These are phyloP conservation scores for Kondoa malvinella DNA, from an alignment of 768 basidiomycete species.

Conservation along the genomic window DNA sequence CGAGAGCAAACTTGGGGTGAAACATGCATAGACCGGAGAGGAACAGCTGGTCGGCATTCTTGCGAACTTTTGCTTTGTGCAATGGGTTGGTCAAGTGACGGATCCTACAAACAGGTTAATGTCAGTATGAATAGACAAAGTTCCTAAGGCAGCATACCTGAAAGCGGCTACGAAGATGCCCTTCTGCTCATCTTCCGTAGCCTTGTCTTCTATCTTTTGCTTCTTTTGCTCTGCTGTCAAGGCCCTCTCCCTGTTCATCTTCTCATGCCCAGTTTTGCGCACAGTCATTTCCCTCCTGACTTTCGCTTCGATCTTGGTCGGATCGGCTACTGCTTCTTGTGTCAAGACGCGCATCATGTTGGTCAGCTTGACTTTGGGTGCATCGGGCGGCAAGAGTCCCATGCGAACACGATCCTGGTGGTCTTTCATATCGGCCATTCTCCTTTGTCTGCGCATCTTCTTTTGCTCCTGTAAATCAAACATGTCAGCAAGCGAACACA, in stretches of 20 bases:
- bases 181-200: slow-evolving; percentile 69
- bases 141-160: slow-evolving; percentile 46
- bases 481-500: neutral
- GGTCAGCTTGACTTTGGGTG: slow-evolving; percentile 90
- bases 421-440: slow-evolving; percentile 78
- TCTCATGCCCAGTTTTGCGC: slow-evolving; percentile 74
- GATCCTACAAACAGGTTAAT: slow-evolving; percentile 40
- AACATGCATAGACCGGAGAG: slow-evolving; percentile 80
- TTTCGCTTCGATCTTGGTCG: slow-evolving; percentile 88
- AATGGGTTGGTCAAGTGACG: slow-evolving; percentile 74
- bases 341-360: slow-evolving; percentile 98
- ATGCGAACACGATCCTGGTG: slow-evolving; percentile 86
- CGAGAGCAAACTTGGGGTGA: slow-evolving; percentile 71
- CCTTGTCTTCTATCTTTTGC: slow-evolving; percentile 74
- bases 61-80: slow-evolving; percentile 89
- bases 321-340: slow-evolving; percentile 89
- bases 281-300: slow-evolving; percentile 83
- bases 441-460: slow-evolving; percentile 81
- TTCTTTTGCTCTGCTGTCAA: slow-evolving; percentile 74
- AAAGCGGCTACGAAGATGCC: slow-evolving; percentile 69
- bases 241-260: slow-evolving; percentile 82
- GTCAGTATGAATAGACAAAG: slow-evolving; percentile 2
- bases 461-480: slow-evolving; percentile 42
- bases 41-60: slow-evolving; percentile 82
- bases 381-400: slow-evolving; percentile 86